Evolutionary conservation across 2,329 filamentous ascomycete species (phyloP).

Genomic region (Bisporella sp.): DNA sequence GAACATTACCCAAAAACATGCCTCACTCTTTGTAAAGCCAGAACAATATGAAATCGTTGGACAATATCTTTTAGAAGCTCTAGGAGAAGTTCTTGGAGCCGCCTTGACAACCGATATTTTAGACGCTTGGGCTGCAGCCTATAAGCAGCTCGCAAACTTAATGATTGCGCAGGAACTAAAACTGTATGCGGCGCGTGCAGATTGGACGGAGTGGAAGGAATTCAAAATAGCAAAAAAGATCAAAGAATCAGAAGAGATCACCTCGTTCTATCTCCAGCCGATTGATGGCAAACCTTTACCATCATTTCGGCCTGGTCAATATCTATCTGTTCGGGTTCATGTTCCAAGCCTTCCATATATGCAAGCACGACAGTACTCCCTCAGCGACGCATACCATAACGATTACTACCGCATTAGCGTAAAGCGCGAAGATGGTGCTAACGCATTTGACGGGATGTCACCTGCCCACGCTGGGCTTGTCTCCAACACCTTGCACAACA

Average conservation of each 20-base stretch:
- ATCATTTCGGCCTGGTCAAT: constrained; percentile 62
- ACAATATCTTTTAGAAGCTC: constrained; percentile 58
- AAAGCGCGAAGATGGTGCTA: constrained; percentile 47
- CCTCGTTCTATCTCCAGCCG: constrained; percentile 64
- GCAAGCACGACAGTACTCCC: constrained; percentile 70
- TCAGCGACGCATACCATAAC: constrained; percentile 50
- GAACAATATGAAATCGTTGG: constrained; percentile 68
- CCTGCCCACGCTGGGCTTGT: not conserved
- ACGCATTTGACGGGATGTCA: not conserved
- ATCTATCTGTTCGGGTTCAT: constrained; percentile 57
- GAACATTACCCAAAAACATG: constrained; percentile 72
- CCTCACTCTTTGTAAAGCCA: constrained; percentile 59
- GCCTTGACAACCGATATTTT: constrained; percentile 60
- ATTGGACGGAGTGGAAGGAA: constrained; percentile 42
- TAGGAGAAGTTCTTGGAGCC: constrained; percentile 59
- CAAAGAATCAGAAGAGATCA: constrained; percentile 53
- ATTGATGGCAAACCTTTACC: constrained; percentile 53
- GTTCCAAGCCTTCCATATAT: constrained; percentile 55
- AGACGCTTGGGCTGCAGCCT: constrained; percentile 66
- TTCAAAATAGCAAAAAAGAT: constrained; percentile 55
- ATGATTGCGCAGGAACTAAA: constrained; percentile 59
- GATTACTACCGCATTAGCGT: constrained; percentile 67
- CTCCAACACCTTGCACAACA: constrained; percentile 41
- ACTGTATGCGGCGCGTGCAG: constrained; percentile 46
- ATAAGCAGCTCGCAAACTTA: constrained; percentile 62